Conservation (phyloP, 495 filamentous ascomycete genomes). For the Corynascus novoguineensis region DNA sequence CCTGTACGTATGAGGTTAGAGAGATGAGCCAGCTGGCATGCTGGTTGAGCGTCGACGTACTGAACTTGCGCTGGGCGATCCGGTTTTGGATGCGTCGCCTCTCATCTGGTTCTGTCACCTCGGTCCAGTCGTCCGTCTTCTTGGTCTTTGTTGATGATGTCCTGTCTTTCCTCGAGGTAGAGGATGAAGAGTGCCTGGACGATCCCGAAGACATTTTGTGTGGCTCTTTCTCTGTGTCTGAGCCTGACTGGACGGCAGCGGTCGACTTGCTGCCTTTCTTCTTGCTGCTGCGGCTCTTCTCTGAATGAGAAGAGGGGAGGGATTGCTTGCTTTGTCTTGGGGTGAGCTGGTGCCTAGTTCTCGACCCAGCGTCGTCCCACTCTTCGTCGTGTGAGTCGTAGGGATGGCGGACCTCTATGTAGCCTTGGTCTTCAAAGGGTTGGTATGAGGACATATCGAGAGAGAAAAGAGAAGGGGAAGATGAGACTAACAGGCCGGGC, state of each 20-base stretch:
- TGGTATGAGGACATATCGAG: constrained; percentile 29
- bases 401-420: constrained; percentile 9
- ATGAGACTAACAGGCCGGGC: constrained; percentile 23
- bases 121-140: constrained; percentile 53
- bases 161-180: constrained; percentile 31
- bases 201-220: constrained; percentile 34
- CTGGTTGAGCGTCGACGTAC: constrained; percentile 34
- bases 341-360: neutral
- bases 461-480: constrained; percentile 4
- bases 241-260: constrained; percentile 22
- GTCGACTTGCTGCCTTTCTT: constrained; percentile 16
- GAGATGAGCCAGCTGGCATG: no score
- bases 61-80: constrained; percentile 57
- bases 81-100: constrained; percentile 56
- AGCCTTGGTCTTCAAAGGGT: constrained; percentile 25
- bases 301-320: constrained; percentile 9
- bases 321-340: constrained; percentile 11
- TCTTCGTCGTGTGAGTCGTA: neutral
- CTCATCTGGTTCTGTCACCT: constrained; percentile 56
- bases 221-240: constrained; percentile 29
- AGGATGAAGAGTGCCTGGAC: constrained; percentile 29
- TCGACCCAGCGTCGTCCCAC: constrained; percentile 8
- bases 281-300: constrained; percentile 15
- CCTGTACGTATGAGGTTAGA: no score
- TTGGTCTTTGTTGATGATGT: constrained; percentile 33